Evolutionary conservation across 2,329 filamentous ascomycete genomes (phyloP).

Genomic region (Harringtonia lauricola): DNA sequence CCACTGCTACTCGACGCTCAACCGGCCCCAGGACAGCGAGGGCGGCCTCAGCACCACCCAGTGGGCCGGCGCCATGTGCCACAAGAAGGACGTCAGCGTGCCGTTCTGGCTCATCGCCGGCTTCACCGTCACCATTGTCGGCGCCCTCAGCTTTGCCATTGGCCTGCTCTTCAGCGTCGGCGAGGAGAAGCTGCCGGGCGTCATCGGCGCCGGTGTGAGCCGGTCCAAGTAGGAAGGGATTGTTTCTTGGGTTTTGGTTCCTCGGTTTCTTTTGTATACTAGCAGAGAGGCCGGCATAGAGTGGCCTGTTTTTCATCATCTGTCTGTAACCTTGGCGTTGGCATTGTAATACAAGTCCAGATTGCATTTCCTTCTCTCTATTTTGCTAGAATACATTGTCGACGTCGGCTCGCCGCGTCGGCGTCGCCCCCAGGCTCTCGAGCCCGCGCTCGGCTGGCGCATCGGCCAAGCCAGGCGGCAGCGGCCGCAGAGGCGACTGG

Average conservation of each 20-base stretch:
- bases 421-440: constrained; percentile 36
- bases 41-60: constrained; percentile 40
- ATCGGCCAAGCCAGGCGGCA: constrained; percentile 16
- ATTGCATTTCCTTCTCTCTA: too few relatives aligned
- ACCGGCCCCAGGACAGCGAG: constrained; percentile 19
- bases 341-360: too few relatives aligned
- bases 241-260: background rate
- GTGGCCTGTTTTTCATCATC: too few relatives aligned
- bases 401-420: constrained; percentile 19
- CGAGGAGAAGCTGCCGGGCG: constrained; percentile 77
- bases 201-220: constrained; percentile 91
- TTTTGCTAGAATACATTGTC: constrained; percentile 15
- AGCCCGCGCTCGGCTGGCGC: constrained; percentile 27
- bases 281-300: background rate
- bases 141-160: constrained; percentile 58
- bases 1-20: constrained; percentile 52
- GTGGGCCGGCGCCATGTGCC: constrained; percentile 80
- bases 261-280: background rate
- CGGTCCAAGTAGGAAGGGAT: constrained; percentile 44
- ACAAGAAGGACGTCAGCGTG: constrained; percentile 82
- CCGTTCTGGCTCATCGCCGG: constrained; percentile 80
- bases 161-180: constrained; percentile 75
- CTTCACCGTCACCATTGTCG: constrained; percentile 60
- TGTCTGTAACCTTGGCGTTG: too few relatives aligned
- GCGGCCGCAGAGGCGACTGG: constrained; percentile 19